A percentile compares a stretch with the other conserved stretches of the same genome.
Conservation (phyloP, 2,329 filamentous ascomycete species). For the Orbilia quercus region DNA sequence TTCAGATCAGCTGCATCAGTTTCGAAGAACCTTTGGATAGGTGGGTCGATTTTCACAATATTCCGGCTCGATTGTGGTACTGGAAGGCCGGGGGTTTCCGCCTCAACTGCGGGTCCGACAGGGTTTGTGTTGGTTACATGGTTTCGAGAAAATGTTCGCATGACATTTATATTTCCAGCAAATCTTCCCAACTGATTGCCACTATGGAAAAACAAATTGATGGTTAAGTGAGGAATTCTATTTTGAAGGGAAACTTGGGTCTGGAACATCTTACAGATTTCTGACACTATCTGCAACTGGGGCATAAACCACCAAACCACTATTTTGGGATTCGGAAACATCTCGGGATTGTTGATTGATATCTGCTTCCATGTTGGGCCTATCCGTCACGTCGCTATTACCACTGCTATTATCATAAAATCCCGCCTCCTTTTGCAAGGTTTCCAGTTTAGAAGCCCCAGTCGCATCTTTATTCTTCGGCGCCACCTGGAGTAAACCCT, state of each 20-base stretch:
- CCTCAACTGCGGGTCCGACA: not conserved
- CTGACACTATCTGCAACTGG: conserved; percentile 53
- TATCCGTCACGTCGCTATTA: not conserved
- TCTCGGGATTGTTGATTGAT: not conserved
- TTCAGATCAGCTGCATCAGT: conserved; percentile 23
- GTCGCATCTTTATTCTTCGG: not conserved
- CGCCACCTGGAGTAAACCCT: not conserved
- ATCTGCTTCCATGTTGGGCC: not conserved
- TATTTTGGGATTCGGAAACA: not conserved
- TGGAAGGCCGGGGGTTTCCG: not conserved
- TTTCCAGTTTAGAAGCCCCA: too few species aligned
- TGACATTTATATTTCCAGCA: conserved; percentile 54
- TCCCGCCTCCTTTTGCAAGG: not conserved
- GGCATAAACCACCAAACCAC: conserved; percentile 8
- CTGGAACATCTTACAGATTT: conserved; percentile 34
- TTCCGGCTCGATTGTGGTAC: not conserved
- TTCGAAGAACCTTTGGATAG: conserved; percentile 33
- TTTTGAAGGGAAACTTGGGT: not conserved
- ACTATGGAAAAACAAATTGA: not conserved
- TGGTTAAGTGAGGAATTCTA: not conserved
- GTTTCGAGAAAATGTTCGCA: conserved; percentile 43
- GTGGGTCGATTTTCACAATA: conserved; percentile 15
- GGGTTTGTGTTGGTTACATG: conserved; percentile 35
- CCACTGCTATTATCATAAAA: not conserved
- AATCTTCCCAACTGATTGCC: conserved; percentile 50